Conservation (phyloP, 228 moss, liverwort and hornwort species). For the Sphagnum fallax region DNA sequence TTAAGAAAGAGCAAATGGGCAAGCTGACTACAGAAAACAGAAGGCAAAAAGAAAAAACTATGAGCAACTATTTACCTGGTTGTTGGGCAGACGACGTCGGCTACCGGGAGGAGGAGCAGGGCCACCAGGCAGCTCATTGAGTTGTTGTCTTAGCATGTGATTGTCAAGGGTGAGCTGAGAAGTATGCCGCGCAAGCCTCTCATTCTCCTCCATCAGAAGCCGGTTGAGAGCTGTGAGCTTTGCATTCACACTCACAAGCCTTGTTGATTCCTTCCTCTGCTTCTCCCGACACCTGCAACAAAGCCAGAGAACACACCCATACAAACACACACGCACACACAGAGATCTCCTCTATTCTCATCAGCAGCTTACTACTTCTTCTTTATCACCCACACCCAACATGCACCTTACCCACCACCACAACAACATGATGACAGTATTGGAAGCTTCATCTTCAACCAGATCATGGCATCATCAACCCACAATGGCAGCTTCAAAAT, state of each 20-base stretch:
- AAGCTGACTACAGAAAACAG: not conserved
- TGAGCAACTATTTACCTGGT: not conserved
- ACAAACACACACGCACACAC: too few species aligned
- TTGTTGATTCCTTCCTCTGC: conserved; percentile 64
- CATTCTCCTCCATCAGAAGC: conserved; percentile 67
- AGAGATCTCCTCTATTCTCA: too few species aligned
- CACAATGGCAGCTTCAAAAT: too few species aligned
- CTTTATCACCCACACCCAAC: too few species aligned
- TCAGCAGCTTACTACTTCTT: too few species aligned
- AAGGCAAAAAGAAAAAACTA: not conserved
- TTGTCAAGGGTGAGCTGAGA: conserved; percentile 65
- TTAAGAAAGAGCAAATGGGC: not conserved
- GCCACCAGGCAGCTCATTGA: conserved; percentile 7
- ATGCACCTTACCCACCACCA: too few species aligned
- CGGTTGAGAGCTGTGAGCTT: conserved; percentile 66
- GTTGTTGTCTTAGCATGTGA: conserved; percentile 59
- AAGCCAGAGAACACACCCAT: too few species aligned
- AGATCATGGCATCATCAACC: too few species aligned
- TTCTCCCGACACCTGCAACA: conserved; percentile 57
- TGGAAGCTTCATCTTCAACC: too few species aligned
- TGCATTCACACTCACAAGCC: conserved; percentile 64
- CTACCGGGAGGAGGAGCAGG: not conserved
- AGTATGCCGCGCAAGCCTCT: conserved; percentile 60
- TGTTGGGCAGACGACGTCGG: not conserved
- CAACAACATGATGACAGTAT: too few species aligned